Conservation (phyloP, 2,329 filamentous ascomycete species). For the Davidsoniella eucalypti region DNA sequence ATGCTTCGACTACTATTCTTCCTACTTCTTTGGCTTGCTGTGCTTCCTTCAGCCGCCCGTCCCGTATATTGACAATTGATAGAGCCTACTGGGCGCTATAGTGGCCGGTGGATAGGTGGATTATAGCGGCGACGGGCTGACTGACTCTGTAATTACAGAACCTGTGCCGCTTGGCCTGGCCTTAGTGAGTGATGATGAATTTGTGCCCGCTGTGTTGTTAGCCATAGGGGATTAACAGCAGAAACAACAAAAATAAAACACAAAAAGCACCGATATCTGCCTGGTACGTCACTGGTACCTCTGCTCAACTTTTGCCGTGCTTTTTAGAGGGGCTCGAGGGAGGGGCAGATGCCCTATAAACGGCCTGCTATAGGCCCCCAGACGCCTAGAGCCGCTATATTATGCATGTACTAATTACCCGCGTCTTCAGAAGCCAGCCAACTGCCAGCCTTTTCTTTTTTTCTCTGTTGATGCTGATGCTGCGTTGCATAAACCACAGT, state of each 20-base stretch:
- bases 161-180: too few species aligned
- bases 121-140: too few species aligned
- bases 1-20: too few species aligned
- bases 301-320: background rate
- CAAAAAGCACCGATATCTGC: background rate
- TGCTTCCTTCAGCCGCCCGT: background rate
- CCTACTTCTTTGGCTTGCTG: background rate
- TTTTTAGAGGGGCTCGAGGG: background rate
- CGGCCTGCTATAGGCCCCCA: background rate
- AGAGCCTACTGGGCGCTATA: too few species aligned
- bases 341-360: slow-evolving; percentile 7
- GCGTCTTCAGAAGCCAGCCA: slow-evolving; percentile 1
- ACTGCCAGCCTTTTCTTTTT: background rate
- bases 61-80: too few species aligned
- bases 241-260: background rate
- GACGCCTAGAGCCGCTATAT: background rate
- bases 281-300: slow-evolving; percentile 9
- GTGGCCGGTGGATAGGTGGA: too few species aligned
- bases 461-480: too few species aligned
- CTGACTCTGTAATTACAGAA: too few species aligned
- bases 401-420: slow-evolving; percentile 10
- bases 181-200: too few species aligned
- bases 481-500: too few species aligned
- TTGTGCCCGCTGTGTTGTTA: too few species aligned
- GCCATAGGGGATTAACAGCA: background rate